Evolutionary conservation across 179 eudicot species (phyloP), one percentile per base, ranked within the genome.

Genomic region (Corrigiola litoralis): DNA sequence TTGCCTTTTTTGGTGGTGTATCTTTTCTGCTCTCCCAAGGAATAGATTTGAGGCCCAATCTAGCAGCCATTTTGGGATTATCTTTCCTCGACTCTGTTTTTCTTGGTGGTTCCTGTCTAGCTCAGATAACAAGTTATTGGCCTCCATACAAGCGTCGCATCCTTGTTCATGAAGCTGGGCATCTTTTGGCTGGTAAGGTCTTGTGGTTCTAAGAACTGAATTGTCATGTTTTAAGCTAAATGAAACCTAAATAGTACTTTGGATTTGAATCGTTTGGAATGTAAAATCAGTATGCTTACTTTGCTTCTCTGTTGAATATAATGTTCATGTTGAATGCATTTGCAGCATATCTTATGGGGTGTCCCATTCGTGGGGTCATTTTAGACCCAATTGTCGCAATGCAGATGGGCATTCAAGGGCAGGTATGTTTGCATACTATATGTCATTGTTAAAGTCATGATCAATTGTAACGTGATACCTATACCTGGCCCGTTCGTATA

Each of bases 321-420:
- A 20, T 64, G 36, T 42, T 28, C 57, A 34, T 69, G 16, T 64
- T 67, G 45, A 38, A 24, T 54, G 45, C 51, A 32, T 74, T 67
- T 73, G 80, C 89, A 92, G 98, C 98, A 45, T 92, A 92, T 72
- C 86, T 92, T 20, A 87, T 92, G 97, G 98, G 98, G 27, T 92
- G 98, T 66, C 98, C 98, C 64, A 80, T 92, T 73, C 92, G 98
- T 11, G 98, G 98, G 58, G 90, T 92, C 46, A 87, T 92, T 60
- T 83, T 92, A 71, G 98, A 92, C 72, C 97, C 97, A 65, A 80
- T 92, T 56, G 86, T 82, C 51, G 98, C 97, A 41, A 79, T 92
- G 88, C 95, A 90, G 79, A 90, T 92, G 98, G 98, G 98, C 65
- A 92, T 92, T 77, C 98, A 90, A 59, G 98, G 98, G 52, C 98